phyloP scores from a whole-genome alignment of 2,329 filamentous ascomycete species.

The Chrysoporthe austroafricana region DNA sequence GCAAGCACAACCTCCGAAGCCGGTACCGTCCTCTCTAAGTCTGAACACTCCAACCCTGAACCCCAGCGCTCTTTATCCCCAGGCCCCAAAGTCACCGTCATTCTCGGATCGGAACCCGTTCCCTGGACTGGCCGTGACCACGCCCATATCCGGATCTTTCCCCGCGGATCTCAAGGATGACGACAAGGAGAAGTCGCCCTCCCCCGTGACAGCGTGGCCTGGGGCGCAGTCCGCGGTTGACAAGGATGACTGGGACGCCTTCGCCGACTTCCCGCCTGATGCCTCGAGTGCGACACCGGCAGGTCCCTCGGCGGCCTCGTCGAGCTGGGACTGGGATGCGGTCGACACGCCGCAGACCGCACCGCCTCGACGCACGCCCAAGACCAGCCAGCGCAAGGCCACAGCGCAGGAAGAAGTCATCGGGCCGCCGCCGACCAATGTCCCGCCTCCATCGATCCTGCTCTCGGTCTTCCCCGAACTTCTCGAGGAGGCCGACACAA shows the following conservation, averaged over 20 bases:
- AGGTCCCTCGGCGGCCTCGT: constrained; percentile 30
- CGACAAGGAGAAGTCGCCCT: constrained; percentile 37
- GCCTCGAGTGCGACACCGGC: constrained; percentile 27
- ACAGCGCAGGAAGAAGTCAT: constrained; percentile 34
- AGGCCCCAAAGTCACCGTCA: constrained; percentile 51
- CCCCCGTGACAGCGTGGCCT: constrained; percentile 31
- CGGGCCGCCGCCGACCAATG: constrained; percentile 73
- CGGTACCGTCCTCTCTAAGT: constrained; percentile 38
- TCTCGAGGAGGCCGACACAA: constrained; percentile 66
- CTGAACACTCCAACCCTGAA: constrained; percentile 32
- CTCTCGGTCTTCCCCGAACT: constrained; percentile 76
- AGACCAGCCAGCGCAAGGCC: constrained; percentile 30
- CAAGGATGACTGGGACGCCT: constrained; percentile 54
- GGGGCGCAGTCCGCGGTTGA: constrained; percentile 34
- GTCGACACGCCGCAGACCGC: constrained; percentile 39
- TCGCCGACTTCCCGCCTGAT: constrained; percentile 48
- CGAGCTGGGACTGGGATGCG: constrained; percentile 56
- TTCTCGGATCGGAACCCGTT: constrained; percentile 56
- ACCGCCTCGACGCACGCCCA: constrained; percentile 23
- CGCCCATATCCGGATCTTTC: constrained; percentile 39
- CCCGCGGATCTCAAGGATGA: constrained; percentile 36
- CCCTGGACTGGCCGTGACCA: constrained; percentile 48
- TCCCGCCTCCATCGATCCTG: constrained; percentile 85
- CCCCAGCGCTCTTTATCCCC: constrained; percentile 44
- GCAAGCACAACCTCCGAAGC: constrained; percentile 36